Percentiles rank a stretch among this genome's conserved stretches.
These are phyloP conservation scores for Cyberlindnera mississippiensis DNA, from an alignment of 805 yeast species.

Conservation along the genomic window DNA sequence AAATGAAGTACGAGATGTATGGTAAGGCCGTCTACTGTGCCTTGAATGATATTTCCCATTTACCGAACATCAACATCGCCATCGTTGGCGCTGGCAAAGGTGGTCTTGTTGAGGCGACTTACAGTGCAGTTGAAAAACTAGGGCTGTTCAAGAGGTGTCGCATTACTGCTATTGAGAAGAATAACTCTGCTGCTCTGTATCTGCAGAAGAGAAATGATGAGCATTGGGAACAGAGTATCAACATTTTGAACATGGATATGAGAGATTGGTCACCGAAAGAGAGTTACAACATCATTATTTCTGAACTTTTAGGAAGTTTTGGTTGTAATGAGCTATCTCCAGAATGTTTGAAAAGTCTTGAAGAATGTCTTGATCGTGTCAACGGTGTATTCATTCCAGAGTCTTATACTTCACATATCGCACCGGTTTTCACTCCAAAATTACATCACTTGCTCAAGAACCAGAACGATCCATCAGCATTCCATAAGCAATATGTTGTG, in stretches of 20 bases:
- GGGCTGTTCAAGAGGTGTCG: conserved; percentile 22
- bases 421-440: conserved; percentile 64
- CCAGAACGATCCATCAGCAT: conserved; percentile 31
- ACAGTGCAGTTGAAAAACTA: conserved; percentile 37
- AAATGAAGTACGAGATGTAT: conserved; percentile 64
- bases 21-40: conserved; percentile 22
- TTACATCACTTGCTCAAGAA: conserved; percentile 36
- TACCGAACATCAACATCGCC: conserved; percentile 38
- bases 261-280: conserved; percentile 42
- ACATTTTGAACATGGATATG: conserved; percentile 55
- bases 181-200: conserved; percentile 52
- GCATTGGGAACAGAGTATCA: conserved; percentile 51
- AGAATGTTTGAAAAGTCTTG: conserved; percentile 57
- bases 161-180: conserved; percentile 70
- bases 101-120: conserved; percentile 58
- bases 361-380: conserved; percentile 34
- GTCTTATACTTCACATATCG: conserved; percentile 52
- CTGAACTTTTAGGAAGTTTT: conserved; percentile 85
- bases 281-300: conserved; percentile 57
- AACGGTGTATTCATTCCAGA: conserved; percentile 60
- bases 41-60: conserved; percentile 22
- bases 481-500: conserved; percentile 45
- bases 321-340: conserved; percentile 92
- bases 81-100: conserved; percentile 91
- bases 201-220: conserved; percentile 45